Evolutionary conservation across 2,329 filamentous ascomycete species (phyloP).

Genomic region (Madurella mycetomatis): DNA sequence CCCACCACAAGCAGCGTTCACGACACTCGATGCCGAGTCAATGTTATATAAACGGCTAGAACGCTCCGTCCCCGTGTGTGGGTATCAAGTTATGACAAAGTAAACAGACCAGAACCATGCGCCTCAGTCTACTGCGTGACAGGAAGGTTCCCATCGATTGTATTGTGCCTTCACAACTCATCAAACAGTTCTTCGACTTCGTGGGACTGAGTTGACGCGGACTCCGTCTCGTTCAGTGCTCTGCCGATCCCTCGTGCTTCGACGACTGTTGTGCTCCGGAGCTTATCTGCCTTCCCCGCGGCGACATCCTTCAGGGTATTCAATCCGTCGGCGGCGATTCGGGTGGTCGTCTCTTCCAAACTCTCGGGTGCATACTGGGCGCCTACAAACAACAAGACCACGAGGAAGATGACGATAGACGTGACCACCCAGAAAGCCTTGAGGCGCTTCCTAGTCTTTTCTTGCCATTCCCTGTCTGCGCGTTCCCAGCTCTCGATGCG

Average conservation of each 20-base stretch:
- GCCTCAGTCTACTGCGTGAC: too few relatives aligned
- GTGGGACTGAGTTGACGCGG: slow-evolving; percentile 1
- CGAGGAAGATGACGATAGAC: slow-evolving; percentile 43
- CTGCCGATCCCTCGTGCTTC: neutral
- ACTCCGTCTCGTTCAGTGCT: slow-evolving; percentile 5
- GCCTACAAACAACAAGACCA: slow-evolving; percentile 42
- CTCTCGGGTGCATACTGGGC: slow-evolving; percentile 31
- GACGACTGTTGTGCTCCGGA: slow-evolving; percentile 3
- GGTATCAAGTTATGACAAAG: slow-evolving; percentile 5
- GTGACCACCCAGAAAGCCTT: slow-evolving; percentile 60
- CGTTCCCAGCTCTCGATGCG: slow-evolving; percentile 65
- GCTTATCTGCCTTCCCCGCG: neutral
- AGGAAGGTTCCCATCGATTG: neutral
- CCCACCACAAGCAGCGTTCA: too few relatives aligned
- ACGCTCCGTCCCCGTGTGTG: neutral
- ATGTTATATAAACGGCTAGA: neutral
- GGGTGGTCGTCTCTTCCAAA: slow-evolving; percentile 8
- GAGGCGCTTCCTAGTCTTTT: slow-evolving; percentile 59
- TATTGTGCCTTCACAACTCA: slow-evolving; percentile 37
- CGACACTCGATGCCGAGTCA: too few relatives aligned
- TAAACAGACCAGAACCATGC: neutral
- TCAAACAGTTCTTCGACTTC: slow-evolving; percentile 40
- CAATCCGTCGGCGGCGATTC: slow-evolving; percentile 16
- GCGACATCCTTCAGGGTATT: slow-evolving; percentile 10
- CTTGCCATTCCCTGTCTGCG: slow-evolving; percentile 63